Evolutionary conservation across 2,329 filamentous ascomycete genomes (phyloP), one percentile per base, ranked within the genome.

Genomic region (Penicillium corylophilum): DNA sequence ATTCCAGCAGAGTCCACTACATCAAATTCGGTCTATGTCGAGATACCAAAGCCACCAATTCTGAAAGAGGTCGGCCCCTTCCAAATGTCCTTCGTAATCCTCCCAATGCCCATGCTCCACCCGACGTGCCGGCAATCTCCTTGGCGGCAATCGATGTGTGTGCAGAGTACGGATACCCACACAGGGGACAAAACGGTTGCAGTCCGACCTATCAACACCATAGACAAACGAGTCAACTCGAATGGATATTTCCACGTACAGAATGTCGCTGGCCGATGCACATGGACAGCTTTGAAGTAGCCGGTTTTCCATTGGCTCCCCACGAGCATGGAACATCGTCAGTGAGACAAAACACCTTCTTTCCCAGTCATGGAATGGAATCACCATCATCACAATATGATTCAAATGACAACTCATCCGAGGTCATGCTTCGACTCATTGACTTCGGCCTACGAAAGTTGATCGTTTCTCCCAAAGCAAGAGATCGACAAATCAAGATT

Each of bases 371-470:
- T 20, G 16, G 3, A 5, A 2, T 22, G 18, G 16, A 9, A 20
- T 18, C 5, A 13, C 10, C 10, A 4, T 38, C 18, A 12, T 12
- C 9, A 5, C 35, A 9, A 18, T 1, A 13, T 20, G 4, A 5
- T 4, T 10, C 9, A 18, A 6, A 10, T 22, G 6, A 40, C 23
- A 15, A 39, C 24, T 38, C 23, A 20, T 24, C 9, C 6, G 43
- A 46, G 8, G 44, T 51, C 0, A 50, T 65, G 9, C 22, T 53
- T 22, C 48, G 44, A 3, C 55, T 73, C 3, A 52, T 73, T 5
- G 59, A 63, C 12, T 46, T 51, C n/a, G 68, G 60, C 4, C 48
- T 74, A 9, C 57, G 50, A 26, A 57, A 33, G 26, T 41, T 70
- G 10, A 18, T 67, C 12, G 47, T 51, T 12, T 43, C 55, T 12